Conservation (phyloP, 139 green algal genomes). For the Coelastrella sp. region DNA sequence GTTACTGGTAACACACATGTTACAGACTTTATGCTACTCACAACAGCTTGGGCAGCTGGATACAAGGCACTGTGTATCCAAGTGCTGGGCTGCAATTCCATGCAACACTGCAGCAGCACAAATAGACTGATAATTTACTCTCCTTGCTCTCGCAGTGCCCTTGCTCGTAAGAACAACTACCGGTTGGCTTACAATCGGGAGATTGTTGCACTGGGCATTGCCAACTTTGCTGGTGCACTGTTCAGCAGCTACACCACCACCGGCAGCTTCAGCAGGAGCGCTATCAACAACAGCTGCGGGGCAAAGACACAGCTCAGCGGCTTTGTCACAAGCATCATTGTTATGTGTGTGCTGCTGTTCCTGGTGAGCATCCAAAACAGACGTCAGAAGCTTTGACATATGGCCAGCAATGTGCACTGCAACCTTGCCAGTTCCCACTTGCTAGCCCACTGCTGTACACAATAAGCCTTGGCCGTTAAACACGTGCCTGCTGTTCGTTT, state of each 20-base stretch:
- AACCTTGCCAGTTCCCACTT: no score
- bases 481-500: not conserved
- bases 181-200: constrained; percentile 78
- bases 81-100: no score
- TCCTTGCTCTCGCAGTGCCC: constrained; percentile 28
- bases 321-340: constrained; percentile 64
- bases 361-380: constrained; percentile 30
- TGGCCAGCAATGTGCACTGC: no score
- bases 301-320: constrained; percentile 66
- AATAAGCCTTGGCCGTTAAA: no score
- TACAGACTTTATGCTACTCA: no score
- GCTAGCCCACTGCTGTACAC: no score
- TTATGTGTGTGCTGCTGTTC: constrained; percentile 82
- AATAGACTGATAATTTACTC: no score
- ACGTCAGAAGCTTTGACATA: no score
- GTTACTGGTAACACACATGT: no score
- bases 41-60: no score
- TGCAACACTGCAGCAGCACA: no score
- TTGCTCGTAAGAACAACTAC: constrained; percentile 81
- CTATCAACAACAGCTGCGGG: constrained; percentile 58
- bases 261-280: constrained; percentile 71
- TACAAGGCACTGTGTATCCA: no score
- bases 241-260: constrained; percentile 89
- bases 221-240: constrained; percentile 80
- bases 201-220: constrained; percentile 81